phyloP scores from a whole-genome alignment of 2,329 filamentous ascomycete species.

The Xylariaceae sp. region DNA sequence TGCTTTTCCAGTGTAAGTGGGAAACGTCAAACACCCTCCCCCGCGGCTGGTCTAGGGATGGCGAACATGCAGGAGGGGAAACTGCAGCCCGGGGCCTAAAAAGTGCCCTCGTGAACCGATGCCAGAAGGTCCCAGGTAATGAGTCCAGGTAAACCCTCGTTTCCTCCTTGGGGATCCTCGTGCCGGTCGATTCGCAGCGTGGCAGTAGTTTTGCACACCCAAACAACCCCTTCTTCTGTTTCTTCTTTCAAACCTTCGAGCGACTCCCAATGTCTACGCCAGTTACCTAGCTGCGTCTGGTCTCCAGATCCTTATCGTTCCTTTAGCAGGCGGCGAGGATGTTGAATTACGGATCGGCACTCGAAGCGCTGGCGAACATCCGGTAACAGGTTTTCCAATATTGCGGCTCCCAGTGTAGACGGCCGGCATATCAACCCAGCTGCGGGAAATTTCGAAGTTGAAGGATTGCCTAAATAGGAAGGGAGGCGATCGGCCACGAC shows the following conservation, averaged over 20 bases:
- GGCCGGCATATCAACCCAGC: constrained; percentile 15
- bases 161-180: constrained; percentile 18
- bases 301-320: too few relatives aligned
- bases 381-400: constrained; percentile 18
- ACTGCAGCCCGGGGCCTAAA: constrained; percentile 17
- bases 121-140: constrained; percentile 18
- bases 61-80: constrained; percentile 22
- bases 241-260: constrained; percentile 15
- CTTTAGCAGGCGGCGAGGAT: too few relatives aligned
- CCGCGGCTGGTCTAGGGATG: constrained; percentile 17
- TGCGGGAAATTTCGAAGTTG: constrained; percentile 8
- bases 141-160: constrained; percentile 18
- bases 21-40: constrained; percentile 16
- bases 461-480: constrained; percentile 24
- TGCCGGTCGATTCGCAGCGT: constrained; percentile 15
- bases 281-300: neutral
- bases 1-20: constrained; percentile 16
- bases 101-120: constrained; percentile 23
- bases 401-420: constrained; percentile 15
- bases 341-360: too few relatives aligned
- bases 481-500: constrained; percentile 9
- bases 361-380: constrained; percentile 4
- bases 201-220: constrained; percentile 26
- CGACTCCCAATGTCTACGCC: constrained; percentile 9
- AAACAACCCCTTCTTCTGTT: constrained; percentile 3